Base-by-base conservation (phyloP, 345 rosid species). In the Pistacia integerrima region DNA sequence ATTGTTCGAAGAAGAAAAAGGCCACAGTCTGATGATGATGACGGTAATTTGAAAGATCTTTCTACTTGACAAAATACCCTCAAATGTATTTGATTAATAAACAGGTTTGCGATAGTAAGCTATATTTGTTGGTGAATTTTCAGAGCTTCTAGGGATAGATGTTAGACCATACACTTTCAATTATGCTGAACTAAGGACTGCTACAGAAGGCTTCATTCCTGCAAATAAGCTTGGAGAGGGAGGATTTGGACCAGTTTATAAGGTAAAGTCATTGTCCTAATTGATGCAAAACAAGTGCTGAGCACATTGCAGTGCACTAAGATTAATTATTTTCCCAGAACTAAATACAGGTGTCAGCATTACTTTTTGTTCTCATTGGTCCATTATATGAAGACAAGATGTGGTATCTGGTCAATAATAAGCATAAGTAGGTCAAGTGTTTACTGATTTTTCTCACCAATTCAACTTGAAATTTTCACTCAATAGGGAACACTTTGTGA, bases 181-280 rank as follows among this genome's bases (percentile, higher is more conserved):
- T 73, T 73, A 72, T 60, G 38, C 67, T 46, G 57, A 17, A 14
- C 57, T 72, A 51, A 73, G 49, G 46, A 61, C 57, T 5, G 57
- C 76, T 48, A 73, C 76, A 4, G 67, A 73, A 61, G 56, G 60
- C 30, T 73, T 73, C 30, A 73, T 46, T 73, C 67, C 76, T 8
- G 57, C 44, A 60, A 73, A 91, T 82, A 91, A 91, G 79, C 92
- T 90, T 59, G 97, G 94, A 77, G 97, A 93, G 84, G 97, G 95
- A 80, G 96, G 97, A 67, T 93, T 88, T 74, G 94, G 97, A 77
- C 90, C 96, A 1, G 91, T 91, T 69, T 93, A 74, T 25, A 85
- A 84, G 97, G 98, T 89, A 30, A 82, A 10, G 77, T 57, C 8
- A 11, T 85, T 54, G 80, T 83, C 3, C 84, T 70, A 17, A 66